phyloP scores from a whole-genome alignment of 345 rosid species.

The Turnera subulata region DNA sequence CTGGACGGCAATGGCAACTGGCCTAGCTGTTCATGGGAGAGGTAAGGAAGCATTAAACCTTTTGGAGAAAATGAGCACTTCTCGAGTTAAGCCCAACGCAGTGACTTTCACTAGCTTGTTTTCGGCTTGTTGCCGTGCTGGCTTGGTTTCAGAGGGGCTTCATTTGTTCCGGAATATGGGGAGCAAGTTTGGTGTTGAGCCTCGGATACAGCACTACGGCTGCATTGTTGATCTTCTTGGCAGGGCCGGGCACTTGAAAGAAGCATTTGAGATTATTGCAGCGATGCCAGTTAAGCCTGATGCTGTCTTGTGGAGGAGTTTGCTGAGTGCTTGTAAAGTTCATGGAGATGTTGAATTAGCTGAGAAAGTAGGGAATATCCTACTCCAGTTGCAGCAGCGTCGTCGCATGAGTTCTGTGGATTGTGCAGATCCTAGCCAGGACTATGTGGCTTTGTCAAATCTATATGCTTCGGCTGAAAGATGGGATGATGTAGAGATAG shows the following conservation, averaged over 20 bases:
- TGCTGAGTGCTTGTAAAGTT: constrained; percentile 40
- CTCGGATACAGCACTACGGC: constrained; percentile 39
- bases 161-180: constrained; percentile 40
- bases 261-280: constrained; percentile 41
- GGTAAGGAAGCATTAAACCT: constrained; percentile 44
- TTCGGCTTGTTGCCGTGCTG: constrained; percentile 52
- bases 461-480: constrained; percentile 48
- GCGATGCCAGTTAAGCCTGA: constrained; percentile 45
- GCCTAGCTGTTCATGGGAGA: constrained; percentile 59
- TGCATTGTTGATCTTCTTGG: constrained; percentile 56
- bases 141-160: constrained; percentile 51
- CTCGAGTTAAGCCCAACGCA: constrained; percentile 37
- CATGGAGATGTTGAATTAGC: constrained; percentile 47
- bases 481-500: constrained; percentile 50
- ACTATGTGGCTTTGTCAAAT: constrained; percentile 54
- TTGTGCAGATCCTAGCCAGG: constrained; percentile 29
- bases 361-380: constrained; percentile 44
- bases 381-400: constrained; percentile 26
- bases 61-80: constrained; percentile 34
- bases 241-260: constrained; percentile 44
- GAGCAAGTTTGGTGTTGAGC: constrained; percentile 32
- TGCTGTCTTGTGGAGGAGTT: constrained; percentile 44
- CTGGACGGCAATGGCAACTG: constrained; percentile 63
- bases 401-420: constrained; percentile 12
- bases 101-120: constrained; percentile 61